Evolutionary conservation across 805 yeast genomes (phyloP).

Genomic region (Nakazawaea pomicola): DNA sequence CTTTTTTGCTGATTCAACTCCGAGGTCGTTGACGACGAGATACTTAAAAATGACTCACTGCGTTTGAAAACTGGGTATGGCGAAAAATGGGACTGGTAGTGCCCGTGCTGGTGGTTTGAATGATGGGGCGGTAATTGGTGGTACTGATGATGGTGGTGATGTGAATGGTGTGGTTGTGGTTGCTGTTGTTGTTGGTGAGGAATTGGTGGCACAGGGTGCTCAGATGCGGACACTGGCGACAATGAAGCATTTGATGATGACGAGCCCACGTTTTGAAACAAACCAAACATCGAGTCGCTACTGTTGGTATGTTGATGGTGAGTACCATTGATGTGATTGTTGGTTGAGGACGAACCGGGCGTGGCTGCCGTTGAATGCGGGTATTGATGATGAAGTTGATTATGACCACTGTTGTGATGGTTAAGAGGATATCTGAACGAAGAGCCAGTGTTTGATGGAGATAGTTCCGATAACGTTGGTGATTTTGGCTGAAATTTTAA

Average conservation of each 20-base stretch:
- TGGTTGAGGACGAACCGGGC: no score
- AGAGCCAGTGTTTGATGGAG: constrained; percentile 3
- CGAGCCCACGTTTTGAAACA: constrained; percentile 2
- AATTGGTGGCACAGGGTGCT: not conserved
- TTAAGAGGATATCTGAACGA: constrained; percentile 2
- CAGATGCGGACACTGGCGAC: not conserved
- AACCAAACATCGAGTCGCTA: constrained; percentile 7
- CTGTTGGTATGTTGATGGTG: no score
- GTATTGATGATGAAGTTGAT: no score
- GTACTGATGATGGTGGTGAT: constrained; percentile 9
- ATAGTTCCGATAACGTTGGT: constrained; percentile 4
- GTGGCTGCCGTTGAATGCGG: no score
- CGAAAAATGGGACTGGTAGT: constrained; percentile 6
- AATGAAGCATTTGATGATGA: constrained; percentile 1
- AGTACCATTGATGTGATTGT: no score
- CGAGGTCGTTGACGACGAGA: constrained; percentile 4
- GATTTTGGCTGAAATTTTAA: not conserved
- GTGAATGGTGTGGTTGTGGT: not conserved
- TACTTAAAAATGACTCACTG: constrained; percentile 8
- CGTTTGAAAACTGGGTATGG: constrained; percentile 10
- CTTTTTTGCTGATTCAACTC: constrained; percentile 1
- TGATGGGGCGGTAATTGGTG: constrained; percentile 14
- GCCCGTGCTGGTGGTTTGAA: constrained; percentile 8
- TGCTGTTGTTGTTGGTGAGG: constrained; percentile 2
- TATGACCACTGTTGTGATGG: no score